A percentile compares a stretch with the other conserved stretches of the same genome.
Evolutionary conservation across 495 filamentous ascomycete genomes (phyloP).

Genomic region (Stereocaulon alpinum): DNA sequence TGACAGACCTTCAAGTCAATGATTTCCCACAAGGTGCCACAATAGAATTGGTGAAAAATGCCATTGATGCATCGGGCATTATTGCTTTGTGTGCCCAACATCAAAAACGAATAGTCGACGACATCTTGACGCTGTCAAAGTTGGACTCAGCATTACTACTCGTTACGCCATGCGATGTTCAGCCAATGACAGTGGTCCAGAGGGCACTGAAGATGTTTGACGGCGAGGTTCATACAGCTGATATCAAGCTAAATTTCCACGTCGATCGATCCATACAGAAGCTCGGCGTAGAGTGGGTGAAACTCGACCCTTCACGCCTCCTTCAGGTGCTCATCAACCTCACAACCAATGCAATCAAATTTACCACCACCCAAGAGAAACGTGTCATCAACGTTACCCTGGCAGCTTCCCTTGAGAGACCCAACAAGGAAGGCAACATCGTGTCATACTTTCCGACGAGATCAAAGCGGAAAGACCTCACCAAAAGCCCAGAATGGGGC

Average conservation of each 20-base stretch:
- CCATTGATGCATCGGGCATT: conserved; percentile 62
- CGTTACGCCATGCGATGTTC: conserved; percentile 54
- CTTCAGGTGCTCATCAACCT: conserved; percentile 69
- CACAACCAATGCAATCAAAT: conserved; percentile 70
- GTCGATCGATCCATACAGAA: conserved; percentile 46
- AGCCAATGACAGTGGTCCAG: conserved; percentile 57
- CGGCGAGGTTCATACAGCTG: conserved; percentile 55
- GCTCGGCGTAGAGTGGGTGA: conserved; percentile 53
- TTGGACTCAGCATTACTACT: conserved; percentile 66
- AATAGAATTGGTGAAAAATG: conserved; percentile 32
- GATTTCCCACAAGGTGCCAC: conserved; percentile 1
- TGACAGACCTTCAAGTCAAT: conserved; percentile 35
- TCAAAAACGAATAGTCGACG: conserved; percentile 72
- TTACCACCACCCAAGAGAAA: conserved; percentile 44
- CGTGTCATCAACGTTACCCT: conserved; percentile 60
- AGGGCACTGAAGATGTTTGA: conserved; percentile 63
- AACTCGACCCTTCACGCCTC: conserved; percentile 59
- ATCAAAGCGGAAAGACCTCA: conserved; percentile 36
- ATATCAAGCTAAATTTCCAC: conserved; percentile 53
- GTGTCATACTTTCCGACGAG: conserved; percentile 48
- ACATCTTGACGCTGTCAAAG: conserved; percentile 70
- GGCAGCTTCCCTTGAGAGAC: conserved; percentile 42
- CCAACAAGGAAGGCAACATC: conserved; percentile 31
- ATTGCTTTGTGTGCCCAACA: conserved; percentile 67
- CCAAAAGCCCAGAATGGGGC: conserved; percentile 53